phyloP scores from a whole-genome alignment of 75 land plant genomes.

The Picea glauca region DNA sequence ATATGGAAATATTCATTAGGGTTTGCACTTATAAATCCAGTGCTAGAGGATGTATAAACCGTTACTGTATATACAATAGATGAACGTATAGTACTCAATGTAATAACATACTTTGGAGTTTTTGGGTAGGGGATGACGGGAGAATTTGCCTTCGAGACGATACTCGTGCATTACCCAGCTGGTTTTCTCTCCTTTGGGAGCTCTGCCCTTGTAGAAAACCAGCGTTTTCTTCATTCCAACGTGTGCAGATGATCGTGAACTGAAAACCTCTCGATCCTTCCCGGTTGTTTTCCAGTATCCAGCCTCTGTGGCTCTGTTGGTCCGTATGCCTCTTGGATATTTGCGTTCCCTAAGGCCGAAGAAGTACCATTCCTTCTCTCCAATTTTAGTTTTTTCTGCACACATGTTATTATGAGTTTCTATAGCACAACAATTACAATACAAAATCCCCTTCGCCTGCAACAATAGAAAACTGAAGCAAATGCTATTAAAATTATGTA shows the following conservation, averaged over 20 bases:
- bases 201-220: slow-evolving; percentile 46
- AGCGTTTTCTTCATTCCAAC: slow-evolving; percentile 43
- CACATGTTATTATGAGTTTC: background rate
- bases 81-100: no score
- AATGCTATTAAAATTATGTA: no score
- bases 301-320: slow-evolving; percentile 37
- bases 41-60: no score
- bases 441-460: no score
- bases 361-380: slow-evolving; percentile 44
- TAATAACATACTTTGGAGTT: slow-evolving; percentile 10
- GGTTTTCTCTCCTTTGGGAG: slow-evolving; percentile 48
- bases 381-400: slow-evolving; percentile 34
- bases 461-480: background rate
- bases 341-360: slow-evolving; percentile 32
- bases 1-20: no score
- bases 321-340: slow-evolving; percentile 38
- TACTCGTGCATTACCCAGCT: slow-evolving; percentile 54
- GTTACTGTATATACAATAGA: no score
- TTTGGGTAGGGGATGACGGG: background rate
- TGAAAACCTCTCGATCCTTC: slow-evolving; percentile 32
- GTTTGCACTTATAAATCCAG: no score
- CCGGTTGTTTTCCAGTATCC: slow-evolving; percentile 49
- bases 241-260: slow-evolving; percentile 8
- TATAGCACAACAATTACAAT: no score
- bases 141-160: slow-evolving; percentile 22